Percentiles rank a stretch among this genome's conserved stretches.
phyloP scores from a whole-genome alignment of 768 basidiomycete genomes.

The Kwoniella botswanensis region DNA sequence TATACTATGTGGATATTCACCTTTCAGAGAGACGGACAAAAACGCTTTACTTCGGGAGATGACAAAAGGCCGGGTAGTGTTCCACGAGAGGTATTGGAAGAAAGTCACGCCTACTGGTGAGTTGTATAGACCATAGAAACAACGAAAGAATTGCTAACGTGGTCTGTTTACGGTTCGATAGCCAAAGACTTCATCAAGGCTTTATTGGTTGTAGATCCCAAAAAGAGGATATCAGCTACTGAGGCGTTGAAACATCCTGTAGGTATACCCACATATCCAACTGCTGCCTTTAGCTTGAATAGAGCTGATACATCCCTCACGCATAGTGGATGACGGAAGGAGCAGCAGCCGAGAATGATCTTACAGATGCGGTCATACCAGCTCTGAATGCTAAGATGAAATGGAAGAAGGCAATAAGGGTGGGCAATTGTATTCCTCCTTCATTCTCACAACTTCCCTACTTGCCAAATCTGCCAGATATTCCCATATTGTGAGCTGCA shows the following conservation, averaged over 20 bases:
- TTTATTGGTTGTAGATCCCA: conserved; percentile 74
- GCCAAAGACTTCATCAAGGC: conserved; percentile 82
- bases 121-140: conserved; percentile 21
- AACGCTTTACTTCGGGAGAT: conserved; percentile 80
- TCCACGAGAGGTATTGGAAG: conserved; percentile 93
- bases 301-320: background rate
- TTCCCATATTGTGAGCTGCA: no score
- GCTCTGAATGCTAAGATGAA: conserved; percentile 64
- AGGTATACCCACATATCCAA: conserved; percentile 39
- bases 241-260: conserved; percentile 74
- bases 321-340: conserved; percentile 75
- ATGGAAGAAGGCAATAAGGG: conserved; percentile 41
- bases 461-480: background rate
- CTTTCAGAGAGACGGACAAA: conserved; percentile 84
- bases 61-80: conserved; percentile 80
- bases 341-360: conserved; percentile 73
- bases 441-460: background rate
- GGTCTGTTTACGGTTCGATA: conserved; percentile 51
- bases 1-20: conserved; percentile 90
- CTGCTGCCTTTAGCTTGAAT: background rate
- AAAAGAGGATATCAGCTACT: conserved; percentile 71
- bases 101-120: conserved; percentile 79
- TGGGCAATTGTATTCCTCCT: conserved; percentile 17
- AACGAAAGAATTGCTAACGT: background rate
- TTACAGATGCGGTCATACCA: conserved; percentile 73